A percentile compares a stretch with the other conserved stretches of the same genome.
Evolutionary conservation across 2,329 filamentous ascomycete species (phyloP).

Genomic region (Diaporthe eres): DNA sequence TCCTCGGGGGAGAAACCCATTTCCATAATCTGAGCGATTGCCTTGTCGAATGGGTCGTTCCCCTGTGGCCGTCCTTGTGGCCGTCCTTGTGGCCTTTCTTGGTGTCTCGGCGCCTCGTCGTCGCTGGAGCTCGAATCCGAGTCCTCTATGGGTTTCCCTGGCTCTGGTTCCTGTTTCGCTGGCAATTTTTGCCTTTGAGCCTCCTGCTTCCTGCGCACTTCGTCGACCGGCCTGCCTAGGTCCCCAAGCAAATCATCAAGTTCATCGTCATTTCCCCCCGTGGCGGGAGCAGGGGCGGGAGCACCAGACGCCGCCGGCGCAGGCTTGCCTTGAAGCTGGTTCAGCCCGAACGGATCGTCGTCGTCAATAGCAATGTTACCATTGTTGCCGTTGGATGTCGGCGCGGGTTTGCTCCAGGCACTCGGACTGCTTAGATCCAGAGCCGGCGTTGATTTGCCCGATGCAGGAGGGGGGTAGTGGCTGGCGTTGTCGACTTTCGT

Average conservation of each 20-base stretch:
- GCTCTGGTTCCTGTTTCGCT: conserved; percentile 58
- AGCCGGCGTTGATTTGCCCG: conserved; percentile 61
- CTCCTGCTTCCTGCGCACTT: conserved; percentile 64
- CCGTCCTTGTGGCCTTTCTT: conserved; percentile 39
- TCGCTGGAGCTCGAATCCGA: conserved; percentile 63
- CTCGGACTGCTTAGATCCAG: conserved; percentile 68
- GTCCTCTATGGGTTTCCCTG: conserved; percentile 70
- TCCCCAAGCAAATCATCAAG: conserved; percentile 78
- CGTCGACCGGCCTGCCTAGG: conserved; percentile 74
- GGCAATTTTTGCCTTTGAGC: conserved; percentile 33
- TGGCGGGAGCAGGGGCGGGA: conserved; percentile 49
- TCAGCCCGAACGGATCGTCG: conserved; percentile 90
- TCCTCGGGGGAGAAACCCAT: conserved; percentile 94
- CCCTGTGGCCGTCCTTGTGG: conserved; percentile 51
- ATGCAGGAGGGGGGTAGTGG: conserved; percentile 71
- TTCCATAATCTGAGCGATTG: conserved; percentile 90
- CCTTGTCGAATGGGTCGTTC: conserved; percentile 79
- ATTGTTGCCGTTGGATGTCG: conserved; percentile 45
- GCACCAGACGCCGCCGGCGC: conserved; percentile 43
- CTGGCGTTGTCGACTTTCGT: conserved; percentile 78
- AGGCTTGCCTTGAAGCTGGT: conserved; percentile 67
- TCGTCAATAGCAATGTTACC: conserved; percentile 67
- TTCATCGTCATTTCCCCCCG: conserved; percentile 55
- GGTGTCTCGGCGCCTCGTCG: conserved; percentile 50
- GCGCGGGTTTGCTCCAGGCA: conserved; percentile 63